phyloP scores from a whole-genome alignment of 495 filamentous ascomycete genomes.

The Aspergillus avenaceus region DNA sequence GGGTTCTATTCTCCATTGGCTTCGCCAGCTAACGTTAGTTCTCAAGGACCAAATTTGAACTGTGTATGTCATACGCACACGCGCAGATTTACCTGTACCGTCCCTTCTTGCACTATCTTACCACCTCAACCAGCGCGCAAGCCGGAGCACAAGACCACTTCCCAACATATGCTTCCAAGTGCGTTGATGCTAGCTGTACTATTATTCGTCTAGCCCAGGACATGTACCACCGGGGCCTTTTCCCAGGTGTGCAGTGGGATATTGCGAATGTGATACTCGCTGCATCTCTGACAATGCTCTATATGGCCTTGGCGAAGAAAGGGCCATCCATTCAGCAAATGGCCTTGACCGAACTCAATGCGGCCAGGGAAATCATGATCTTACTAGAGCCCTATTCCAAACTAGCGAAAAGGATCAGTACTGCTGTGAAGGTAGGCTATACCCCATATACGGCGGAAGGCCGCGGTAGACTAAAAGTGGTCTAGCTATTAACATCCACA shows the following conservation, averaged over 20 bases:
- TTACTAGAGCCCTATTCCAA: neutral
- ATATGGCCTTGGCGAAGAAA: conserved; percentile 2
- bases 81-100: conserved; percentile 9
- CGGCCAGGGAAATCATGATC: neutral
- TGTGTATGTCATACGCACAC: conserved; percentile 7
- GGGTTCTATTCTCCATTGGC: neutral
- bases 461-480: neutral
- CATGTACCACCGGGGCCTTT: conserved; percentile 9
- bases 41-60: conserved; percentile 7
- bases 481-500: neutral
- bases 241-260: conserved; percentile 8
- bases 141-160: neutral
- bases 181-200: conserved; percentile 8
- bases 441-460: neutral
- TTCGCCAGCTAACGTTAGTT: neutral
- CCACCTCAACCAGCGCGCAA: neutral
- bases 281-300: conserved; percentile 3
- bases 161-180: conserved; percentile 4
- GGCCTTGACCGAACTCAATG: neutral
- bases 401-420: neutral
- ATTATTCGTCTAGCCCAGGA: conserved; percentile 10
- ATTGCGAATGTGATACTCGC: conserved; percentile 4
- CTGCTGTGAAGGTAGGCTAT: neutral
- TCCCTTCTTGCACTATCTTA: conserved; percentile 7
- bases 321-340: neutral